Conservation (phyloP, 257 asterid species). For the Eucommia ulmoides region DNA sequence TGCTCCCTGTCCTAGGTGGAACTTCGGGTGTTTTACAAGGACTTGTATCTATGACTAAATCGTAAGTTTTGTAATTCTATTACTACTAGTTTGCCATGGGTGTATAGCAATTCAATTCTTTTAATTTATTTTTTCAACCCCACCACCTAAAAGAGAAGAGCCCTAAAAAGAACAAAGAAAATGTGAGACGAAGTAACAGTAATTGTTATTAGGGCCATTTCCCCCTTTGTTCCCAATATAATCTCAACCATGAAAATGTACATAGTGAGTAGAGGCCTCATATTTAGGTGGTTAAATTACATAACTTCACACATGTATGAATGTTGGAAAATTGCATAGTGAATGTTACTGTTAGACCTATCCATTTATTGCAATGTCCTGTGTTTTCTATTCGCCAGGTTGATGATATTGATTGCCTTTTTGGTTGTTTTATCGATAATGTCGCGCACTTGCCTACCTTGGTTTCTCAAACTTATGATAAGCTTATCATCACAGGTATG, state of each 20-base stretch:
- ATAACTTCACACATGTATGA: too few species aligned
- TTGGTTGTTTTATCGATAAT: constrained; percentile 64
- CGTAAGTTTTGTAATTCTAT: constrained; percentile 39
- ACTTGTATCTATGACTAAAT: constrained; percentile 86
- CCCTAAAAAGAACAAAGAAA: background rate
- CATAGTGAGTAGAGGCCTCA: too few species aligned
- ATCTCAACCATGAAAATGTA: too few species aligned
- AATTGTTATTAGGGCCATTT: background rate
- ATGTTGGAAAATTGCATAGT: too few species aligned
- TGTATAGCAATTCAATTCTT: background rate
- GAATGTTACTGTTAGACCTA: constrained; percentile 1
- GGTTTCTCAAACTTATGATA: constrained; percentile 97
- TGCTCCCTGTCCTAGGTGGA: constrained; percentile 98
- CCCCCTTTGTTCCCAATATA: too few species aligned
- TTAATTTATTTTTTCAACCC: background rate
- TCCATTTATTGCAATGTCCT: constrained; percentile 23
- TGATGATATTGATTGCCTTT: constrained; percentile 77
- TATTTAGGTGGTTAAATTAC: too few species aligned
- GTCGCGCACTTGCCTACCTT: constrained; percentile 90
- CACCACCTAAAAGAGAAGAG: background rate
- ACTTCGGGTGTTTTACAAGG: constrained; percentile 92
- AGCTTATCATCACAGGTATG: constrained; percentile 95
- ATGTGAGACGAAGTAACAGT: background rate
- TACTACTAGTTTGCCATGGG: background rate
- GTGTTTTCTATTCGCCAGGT: constrained; percentile 70